Percentiles rank a stretch among this genome's conserved stretches.
Conservation (phyloP, 1,284 basidiomycete species). For the Mycena citricolor region DNA sequence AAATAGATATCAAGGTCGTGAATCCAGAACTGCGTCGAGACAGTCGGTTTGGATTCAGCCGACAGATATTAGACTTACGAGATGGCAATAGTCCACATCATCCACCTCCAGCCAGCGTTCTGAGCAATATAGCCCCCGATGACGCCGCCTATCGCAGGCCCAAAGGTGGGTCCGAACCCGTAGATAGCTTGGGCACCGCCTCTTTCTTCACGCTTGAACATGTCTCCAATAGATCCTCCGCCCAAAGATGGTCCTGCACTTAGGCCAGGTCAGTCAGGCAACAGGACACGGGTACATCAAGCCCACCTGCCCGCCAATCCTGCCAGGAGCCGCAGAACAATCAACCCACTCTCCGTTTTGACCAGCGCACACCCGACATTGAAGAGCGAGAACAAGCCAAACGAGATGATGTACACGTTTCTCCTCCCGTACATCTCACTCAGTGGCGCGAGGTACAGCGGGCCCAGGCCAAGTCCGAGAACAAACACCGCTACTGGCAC, state of each 20-base stretch:
- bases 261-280: too few relatives aligned
- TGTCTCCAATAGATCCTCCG: conserved; percentile 7
- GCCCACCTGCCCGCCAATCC: conserved; percentile 7
- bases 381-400: conserved; percentile 2
- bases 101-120: neutral
- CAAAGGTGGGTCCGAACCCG: conserved; percentile 6
- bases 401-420: conserved; percentile 1
- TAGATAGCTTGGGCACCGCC: conserved; percentile 6
- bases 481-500: conserved; percentile 2
- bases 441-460: conserved; percentile 1
- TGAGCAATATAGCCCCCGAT: conserved; percentile 3
- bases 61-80: too few relatives aligned
- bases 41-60: too few relatives aligned
- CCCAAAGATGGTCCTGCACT: conserved; percentile 8
- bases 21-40: neutral
- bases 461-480: conserved; percentile 1
- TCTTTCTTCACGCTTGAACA: conserved; percentile 7
- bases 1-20: conserved; percentile 1
- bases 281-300: too few relatives aligned
- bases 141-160: conserved; percentile 2
- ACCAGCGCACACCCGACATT: conserved; percentile 4
- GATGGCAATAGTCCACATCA: conserved; percentile 5
- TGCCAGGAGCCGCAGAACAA: conserved; percentile 4
- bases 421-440: conserved; percentile 1
- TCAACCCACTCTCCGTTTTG: conserved; percentile 5